Conservation (phyloP, 2,329 filamentous ascomycete genomes). For the Alternaria triticina region DNA sequence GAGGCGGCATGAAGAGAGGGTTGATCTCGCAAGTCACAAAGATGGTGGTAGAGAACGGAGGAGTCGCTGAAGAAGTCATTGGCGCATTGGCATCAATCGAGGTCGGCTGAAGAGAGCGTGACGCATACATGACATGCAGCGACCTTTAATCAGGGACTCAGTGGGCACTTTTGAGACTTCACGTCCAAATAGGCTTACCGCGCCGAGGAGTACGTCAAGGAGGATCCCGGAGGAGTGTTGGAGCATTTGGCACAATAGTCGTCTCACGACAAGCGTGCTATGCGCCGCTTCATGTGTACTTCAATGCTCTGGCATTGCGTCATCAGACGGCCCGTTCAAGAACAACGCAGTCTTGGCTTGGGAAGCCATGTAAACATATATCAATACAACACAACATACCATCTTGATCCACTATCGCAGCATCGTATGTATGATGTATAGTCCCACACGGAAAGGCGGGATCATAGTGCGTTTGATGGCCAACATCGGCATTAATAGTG, state of each 20-base stretch:
- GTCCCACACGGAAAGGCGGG: neutral
- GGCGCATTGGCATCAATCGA: constrained; percentile 80
- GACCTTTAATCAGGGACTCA: neutral
- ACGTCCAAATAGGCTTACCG: neutral
- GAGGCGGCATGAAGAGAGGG: constrained; percentile 80
- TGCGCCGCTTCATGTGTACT: neutral
- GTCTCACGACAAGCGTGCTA: constrained; percentile 5
- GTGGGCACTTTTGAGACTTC: neutral
- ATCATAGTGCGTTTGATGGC: constrained; percentile 5
- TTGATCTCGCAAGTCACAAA: constrained; percentile 77
- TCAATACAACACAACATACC: constrained; percentile 6
- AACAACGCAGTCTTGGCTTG: neutral
- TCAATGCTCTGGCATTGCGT: neutral
- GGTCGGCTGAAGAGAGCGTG: constrained; percentile 33
- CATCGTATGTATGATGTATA: neutral
- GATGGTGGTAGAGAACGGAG: constrained; percentile 75
- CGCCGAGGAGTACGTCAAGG: neutral
- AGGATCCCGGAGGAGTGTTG: neutral
- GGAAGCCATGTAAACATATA: constrained; percentile 5
- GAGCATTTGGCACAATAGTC: neutral
- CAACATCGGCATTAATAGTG: constrained; percentile 6
- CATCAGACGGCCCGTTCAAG: neutral
- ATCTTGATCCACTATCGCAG: neutral
- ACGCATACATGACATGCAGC: neutral
- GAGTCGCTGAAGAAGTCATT: constrained; percentile 86